Conservation (phyloP, 306 rosid genomes). For the Vachellia pachyceras region DNA sequence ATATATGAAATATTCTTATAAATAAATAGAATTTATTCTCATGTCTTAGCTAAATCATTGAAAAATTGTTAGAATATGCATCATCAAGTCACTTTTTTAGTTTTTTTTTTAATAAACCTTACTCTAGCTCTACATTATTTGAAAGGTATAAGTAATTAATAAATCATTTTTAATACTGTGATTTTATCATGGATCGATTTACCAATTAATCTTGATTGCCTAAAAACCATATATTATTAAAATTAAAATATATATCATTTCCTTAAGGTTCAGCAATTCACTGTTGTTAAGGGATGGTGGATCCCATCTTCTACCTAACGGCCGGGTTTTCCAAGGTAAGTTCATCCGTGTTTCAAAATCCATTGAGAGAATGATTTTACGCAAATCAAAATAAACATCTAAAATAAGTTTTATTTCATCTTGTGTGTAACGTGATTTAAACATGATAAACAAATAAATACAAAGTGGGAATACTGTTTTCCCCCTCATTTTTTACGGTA, state of each 20-base stretch:
- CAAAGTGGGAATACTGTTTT: neutral
- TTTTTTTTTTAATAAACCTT: neutral
- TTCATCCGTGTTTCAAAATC: too few relatives aligned
- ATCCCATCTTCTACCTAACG: neutral
- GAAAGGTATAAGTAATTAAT: neutral
- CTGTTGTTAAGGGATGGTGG: neutral
- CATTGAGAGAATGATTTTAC: too few relatives aligned
- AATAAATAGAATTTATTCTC: too few relatives aligned
- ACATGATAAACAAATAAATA: too few relatives aligned
- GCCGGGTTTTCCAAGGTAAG: neutral
- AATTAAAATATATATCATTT: slow-evolving; percentile 16
- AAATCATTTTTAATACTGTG: neutral
- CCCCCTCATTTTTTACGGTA: neutral
- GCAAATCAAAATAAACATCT: too few relatives aligned
- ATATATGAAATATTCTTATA: too few relatives aligned
- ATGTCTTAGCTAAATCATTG: too few relatives aligned
- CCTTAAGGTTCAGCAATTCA: neutral
- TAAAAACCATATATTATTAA: neutral
- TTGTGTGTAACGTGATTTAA: too few relatives aligned
- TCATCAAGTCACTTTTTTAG: too few relatives aligned
- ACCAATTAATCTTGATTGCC: neutral
- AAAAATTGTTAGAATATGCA: too few relatives aligned
- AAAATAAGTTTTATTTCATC: too few relatives aligned
- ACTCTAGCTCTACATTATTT: neutral
- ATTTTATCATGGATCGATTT: neutral